These are phyloP conservation scores for Lyophyllum shimeji DNA, from an alignment of 768 basidiomycete species.

Conservation along the genomic window DNA sequence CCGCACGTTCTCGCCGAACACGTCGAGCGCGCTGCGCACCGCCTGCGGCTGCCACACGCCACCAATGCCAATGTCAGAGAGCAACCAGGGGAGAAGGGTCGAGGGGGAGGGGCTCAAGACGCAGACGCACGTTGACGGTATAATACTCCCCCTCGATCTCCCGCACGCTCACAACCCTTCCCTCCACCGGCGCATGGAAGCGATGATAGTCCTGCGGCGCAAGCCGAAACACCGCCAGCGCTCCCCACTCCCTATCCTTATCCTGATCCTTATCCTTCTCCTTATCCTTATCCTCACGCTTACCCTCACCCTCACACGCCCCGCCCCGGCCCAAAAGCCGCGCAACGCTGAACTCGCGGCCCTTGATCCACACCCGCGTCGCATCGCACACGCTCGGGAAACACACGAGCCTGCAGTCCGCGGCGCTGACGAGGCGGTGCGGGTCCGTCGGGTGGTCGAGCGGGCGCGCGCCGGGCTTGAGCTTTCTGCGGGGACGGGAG, in stretches of 20 bases:
- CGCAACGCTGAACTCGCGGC: conserved; percentile 84
- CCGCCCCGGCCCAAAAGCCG: too few species aligned
- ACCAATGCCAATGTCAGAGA: background rate
- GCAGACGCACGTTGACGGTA: conserved; percentile 79
- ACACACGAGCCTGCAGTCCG: conserved; percentile 95
- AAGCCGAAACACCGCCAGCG: conserved; percentile 85
- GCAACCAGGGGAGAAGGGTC: background rate
- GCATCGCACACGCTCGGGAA: conserved; percentile 88
- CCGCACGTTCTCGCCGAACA: conserved; percentile 92
- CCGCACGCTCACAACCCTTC: conserved; percentile 78
- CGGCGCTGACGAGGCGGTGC: conserved; percentile 78
- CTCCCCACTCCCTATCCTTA: conserved; percentile 55
- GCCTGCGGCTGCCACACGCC: conserved; percentile 72
- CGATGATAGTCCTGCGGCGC: conserved; percentile 97
- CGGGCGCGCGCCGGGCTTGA: conserved; percentile 81
- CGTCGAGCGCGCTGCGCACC: conserved; percentile 84
- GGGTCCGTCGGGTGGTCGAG: conserved; percentile 73
- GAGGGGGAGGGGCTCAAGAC: background rate
- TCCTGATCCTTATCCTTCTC: conserved; percentile 69
- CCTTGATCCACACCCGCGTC: conserved; percentile 94
- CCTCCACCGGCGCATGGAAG: conserved; percentile 87
- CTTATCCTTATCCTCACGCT: too few species aligned
- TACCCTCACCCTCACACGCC: too few species aligned
- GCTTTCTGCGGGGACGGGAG: conserved; percentile 64
- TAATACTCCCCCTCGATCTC: conserved; percentile 92